Conservation (phyloP, 345 rosid species). For the Sisymbrium altissimum region DNA sequence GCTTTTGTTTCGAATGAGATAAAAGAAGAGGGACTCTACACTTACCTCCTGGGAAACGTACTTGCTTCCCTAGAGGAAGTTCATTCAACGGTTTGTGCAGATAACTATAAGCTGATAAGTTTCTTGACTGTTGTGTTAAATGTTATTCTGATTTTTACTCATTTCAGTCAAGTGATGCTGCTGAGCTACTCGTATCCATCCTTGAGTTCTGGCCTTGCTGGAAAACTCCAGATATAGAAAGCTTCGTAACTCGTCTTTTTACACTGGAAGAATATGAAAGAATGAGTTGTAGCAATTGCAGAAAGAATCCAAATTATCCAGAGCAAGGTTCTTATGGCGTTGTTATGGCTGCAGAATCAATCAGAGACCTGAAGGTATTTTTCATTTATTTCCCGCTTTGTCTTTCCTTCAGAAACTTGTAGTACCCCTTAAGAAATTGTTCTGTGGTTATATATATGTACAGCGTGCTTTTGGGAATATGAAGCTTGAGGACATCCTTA, state of each 20-base stretch:
- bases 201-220: constrained; percentile 18
- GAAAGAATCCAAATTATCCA: constrained; percentile 7
- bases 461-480: constrained; percentile 5
- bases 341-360: constrained; percentile 7
- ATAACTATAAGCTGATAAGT: not conserved
- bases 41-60: not conserved
- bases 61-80: not conserved
- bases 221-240: not conserved
- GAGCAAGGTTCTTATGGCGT: constrained; percentile 15
- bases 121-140: not conserved
- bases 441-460: not conserved
- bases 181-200: constrained; percentile 14
- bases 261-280: constrained; percentile 10
- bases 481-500: constrained; percentile 26
- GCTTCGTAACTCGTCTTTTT: not conserved
- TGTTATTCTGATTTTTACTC: not conserved
- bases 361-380: constrained; percentile 22
- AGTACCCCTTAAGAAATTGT: not conserved
- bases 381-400: not conserved
- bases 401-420: not conserved
- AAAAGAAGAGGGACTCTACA: constrained; percentile 8
- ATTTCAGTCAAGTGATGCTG: constrained; percentile 15
- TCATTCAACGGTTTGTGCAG: constrained; percentile 11
- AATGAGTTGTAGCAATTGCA: constrained; percentile 19
- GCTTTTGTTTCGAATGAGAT: not conserved